These are phyloP conservation scores for Lichtheimia corymbifera DNA, from an alignment of 371 early-diverging fungal species.

Conservation along the genomic window DNA sequence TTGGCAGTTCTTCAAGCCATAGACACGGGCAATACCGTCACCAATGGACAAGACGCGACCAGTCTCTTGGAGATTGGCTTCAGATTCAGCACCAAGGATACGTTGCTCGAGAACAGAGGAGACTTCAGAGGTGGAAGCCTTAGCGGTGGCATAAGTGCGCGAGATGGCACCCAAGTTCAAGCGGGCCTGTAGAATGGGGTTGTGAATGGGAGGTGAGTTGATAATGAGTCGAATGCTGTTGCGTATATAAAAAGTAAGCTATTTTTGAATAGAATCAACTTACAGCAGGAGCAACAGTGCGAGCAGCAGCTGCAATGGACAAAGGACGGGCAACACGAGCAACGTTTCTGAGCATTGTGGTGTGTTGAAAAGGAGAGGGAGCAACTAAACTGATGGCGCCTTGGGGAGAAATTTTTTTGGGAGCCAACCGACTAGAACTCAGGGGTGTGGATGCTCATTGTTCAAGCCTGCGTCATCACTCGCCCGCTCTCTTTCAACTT, in stretches of 20 bases:
- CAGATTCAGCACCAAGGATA: constrained; percentile 77
- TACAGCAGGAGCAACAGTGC: constrained; percentile 52
- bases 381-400: too few relatives aligned
- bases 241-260: background rate
- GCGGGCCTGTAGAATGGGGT: constrained; percentile 35
- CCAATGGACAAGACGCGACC: too few relatives aligned
- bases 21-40: too few relatives aligned
- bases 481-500: too few relatives aligned
- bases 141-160: constrained; percentile 54
- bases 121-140: constrained; percentile 77
- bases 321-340: constrained; percentile 55
- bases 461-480: too few relatives aligned
- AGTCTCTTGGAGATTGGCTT: constrained; percentile 62
- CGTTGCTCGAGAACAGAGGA: constrained; percentile 89
- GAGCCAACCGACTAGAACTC: too few relatives aligned
- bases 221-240: constrained; percentile 3
- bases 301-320: constrained; percentile 30
- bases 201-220: background rate
- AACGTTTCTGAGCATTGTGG: constrained; percentile 52
- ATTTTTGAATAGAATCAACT: constrained; percentile 15
- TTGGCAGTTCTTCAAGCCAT: too few relatives aligned
- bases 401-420: too few relatives aligned
- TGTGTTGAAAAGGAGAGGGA: constrained; percentile 11
- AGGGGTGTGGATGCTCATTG: too few relatives aligned
- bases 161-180: constrained; percentile 62